These are phyloP conservation scores for Isatis lusitanica DNA, from an alignment of 441 rosid genomes.

Conservation along the genomic window DNA sequence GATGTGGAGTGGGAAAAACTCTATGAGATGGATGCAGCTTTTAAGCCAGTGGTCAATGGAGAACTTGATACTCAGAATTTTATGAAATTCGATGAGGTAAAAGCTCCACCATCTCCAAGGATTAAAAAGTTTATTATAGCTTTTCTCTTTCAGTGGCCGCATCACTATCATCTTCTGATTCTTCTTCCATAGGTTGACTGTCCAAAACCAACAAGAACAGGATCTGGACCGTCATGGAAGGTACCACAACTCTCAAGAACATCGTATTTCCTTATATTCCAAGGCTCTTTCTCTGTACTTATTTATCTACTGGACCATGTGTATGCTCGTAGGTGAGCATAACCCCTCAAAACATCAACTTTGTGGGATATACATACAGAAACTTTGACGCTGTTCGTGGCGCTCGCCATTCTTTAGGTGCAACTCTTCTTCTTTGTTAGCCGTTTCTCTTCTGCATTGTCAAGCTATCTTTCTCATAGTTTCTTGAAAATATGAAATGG, in stretches of 20 bases:
- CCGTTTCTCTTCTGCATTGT: not conserved
- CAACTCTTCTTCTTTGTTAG: not conserved
- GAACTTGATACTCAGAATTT: slow-evolving; percentile 95
- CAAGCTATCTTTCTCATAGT: slow-evolving; percentile 1
- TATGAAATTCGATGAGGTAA: slow-evolving; percentile 94
- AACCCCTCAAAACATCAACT: slow-evolving; percentile 76
- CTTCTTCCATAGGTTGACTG: slow-evolving; percentile 54
- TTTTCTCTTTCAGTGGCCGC: not conserved
- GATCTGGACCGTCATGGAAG: slow-evolving; percentile 86
- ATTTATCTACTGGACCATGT: not conserved
- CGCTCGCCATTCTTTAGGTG: slow-evolving; percentile 60
- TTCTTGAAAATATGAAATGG: slow-evolving; percentile 11
- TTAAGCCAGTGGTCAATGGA: slow-evolving; percentile 88
- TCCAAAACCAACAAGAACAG: slow-evolving; percentile 53
- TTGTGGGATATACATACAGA: slow-evolving; percentile 95
- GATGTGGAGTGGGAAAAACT: slow-evolving; percentile 77
- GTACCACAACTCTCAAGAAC: slow-evolving; percentile 39
- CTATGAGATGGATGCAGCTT: slow-evolving; percentile 91
- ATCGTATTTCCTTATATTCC: not conserved
- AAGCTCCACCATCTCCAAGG: not conserved
- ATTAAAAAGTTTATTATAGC: not conserved
- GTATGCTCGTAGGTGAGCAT: slow-evolving; percentile 49
- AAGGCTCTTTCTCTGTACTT: slow-evolving; percentile 19
- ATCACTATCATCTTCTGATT: slow-evolving; percentile 22
- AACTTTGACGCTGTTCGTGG: slow-evolving; percentile 92